These are phyloP conservation scores for Pythium volutum DNA, from an alignment of 352 stramenopile species.

Conservation along the genomic window DNA sequence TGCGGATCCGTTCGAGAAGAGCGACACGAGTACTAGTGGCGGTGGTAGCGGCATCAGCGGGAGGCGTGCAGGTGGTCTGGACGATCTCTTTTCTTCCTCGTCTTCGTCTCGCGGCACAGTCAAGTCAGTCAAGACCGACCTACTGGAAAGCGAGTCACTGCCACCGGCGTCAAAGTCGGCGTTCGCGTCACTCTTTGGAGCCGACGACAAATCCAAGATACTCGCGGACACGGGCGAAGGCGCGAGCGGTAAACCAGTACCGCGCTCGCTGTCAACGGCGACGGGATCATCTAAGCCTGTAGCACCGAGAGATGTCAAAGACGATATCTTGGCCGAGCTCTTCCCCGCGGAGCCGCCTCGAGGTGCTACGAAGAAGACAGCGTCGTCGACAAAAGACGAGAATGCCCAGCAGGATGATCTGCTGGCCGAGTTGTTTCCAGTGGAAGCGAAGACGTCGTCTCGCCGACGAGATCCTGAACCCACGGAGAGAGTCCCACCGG, in stretches of 20 bases:
- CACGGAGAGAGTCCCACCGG: not conserved
- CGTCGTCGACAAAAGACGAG: slow-evolving; percentile 9
- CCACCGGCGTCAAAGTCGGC: slow-evolving; percentile 12
- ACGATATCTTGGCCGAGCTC: slow-evolving; percentile 21
- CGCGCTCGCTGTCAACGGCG: not conserved
- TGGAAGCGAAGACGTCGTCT: not conserved
- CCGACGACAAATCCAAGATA: not conserved
- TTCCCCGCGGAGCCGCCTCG: slow-evolving; percentile 8
- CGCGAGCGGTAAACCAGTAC: slow-evolving; percentile 2
- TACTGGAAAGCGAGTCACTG: not conserved
- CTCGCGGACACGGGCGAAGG: not conserved
- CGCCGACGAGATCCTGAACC: not conserved
- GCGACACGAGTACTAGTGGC: not conserved
- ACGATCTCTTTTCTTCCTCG: slow-evolving; percentile 22
- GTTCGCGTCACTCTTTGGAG: slow-evolving; percentile 25
- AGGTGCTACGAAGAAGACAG: not conserved
- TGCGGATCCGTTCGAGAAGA: slow-evolving; percentile 24
- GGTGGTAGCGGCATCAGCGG: not conserved
- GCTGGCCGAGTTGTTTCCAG: slow-evolving; percentile 22
- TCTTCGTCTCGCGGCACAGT: slow-evolving; percentile 5
- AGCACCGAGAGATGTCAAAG: slow-evolving; percentile 1
- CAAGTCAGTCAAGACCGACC: not conserved
- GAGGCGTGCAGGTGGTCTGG: slow-evolving; percentile 3
- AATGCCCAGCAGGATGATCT: slow-evolving; percentile 24
- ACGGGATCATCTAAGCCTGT: not conserved